These are phyloP conservation scores for Apodospora peruviana DNA, from an alignment of 495 filamentous ascomycete species.

Conservation along the genomic window DNA sequence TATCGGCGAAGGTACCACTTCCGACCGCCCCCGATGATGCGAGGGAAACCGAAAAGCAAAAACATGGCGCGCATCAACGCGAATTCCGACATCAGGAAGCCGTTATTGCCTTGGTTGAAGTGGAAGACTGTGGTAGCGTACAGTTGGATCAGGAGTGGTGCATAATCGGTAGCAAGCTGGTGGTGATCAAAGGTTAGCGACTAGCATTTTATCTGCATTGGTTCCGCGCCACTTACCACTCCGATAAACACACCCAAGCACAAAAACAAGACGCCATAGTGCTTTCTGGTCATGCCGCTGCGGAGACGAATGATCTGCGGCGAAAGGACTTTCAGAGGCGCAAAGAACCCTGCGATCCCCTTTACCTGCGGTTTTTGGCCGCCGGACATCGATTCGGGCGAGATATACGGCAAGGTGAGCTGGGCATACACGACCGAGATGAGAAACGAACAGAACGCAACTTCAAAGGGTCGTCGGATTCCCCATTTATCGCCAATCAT, in stretches of 20 bases:
- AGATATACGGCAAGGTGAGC: conserved; percentile 36
- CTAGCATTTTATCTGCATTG: background rate
- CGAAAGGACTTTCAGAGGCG: conserved; percentile 46
- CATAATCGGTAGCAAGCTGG: conserved; percentile 50
- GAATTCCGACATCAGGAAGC: conserved; percentile 46
- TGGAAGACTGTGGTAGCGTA: conserved; percentile 49
- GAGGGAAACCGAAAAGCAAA: conserved; percentile 49
- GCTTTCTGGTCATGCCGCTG: conserved; percentile 34
- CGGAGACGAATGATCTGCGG: conserved; percentile 39
- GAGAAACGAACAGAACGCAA: conserved; percentile 44
- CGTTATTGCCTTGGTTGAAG: conserved; percentile 49
- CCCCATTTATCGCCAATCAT: conserved; percentile 46
- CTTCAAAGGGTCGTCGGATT: conserved; percentile 47
- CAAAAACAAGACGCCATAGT: conserved; percentile 48
- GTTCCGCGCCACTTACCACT: conserved; percentile 31
- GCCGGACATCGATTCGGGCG: conserved; percentile 25
- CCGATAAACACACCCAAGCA: conserved; percentile 50
- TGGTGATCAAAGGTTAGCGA: background rate
- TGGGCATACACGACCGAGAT: conserved; percentile 30
- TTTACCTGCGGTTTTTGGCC: conserved; percentile 24
- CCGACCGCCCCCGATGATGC: conserved; percentile 46
- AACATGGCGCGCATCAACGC: conserved; percentile 49
- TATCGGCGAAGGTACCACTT: conserved; percentile 32
- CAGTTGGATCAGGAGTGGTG: conserved; percentile 46
- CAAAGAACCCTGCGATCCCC: conserved; percentile 43